These are phyloP conservation scores for Podaxis carcinomalis DNA, from an alignment of 768 basidiomycete genomes.

Conservation along the genomic window DNA sequence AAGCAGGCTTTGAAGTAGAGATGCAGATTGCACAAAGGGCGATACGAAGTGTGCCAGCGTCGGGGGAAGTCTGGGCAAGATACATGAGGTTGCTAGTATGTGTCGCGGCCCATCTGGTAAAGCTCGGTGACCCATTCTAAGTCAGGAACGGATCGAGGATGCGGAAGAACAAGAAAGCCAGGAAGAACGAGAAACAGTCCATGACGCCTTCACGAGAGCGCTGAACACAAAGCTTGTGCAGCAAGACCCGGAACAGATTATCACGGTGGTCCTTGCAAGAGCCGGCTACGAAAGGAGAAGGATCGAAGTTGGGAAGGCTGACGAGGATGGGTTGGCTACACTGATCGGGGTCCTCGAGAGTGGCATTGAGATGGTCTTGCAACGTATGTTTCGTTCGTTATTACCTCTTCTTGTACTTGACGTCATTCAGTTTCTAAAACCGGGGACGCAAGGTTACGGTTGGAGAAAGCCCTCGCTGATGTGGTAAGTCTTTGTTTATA, in stretches of 20 bases:
- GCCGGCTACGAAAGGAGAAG: conserved; percentile 60
- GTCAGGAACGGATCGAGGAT: conserved; percentile 4
- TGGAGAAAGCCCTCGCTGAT: conserved; percentile 80
- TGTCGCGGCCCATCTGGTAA: not conserved
- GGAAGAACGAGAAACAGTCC: conserved; percentile 25
- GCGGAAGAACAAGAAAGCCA: conserved; percentile 40
- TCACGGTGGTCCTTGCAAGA: conserved; percentile 60
- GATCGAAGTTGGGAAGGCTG: conserved; percentile 39
- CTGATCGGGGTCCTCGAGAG: conserved; percentile 58
- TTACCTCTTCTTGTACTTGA: not conserved
- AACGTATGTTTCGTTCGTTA: conserved; percentile 35
- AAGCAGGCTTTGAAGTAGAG: conserved; percentile 38
- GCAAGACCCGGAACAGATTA: conserved; percentile 58
- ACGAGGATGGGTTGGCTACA: conserved; percentile 45
- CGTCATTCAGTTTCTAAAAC: conserved; percentile 44
- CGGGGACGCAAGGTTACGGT: conserved; percentile 72
- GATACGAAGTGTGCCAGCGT: conserved; percentile 67
- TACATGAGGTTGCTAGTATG: conserved; percentile 71
- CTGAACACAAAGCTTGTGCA: conserved; percentile 51
- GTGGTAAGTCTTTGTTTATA: conserved; percentile 45
- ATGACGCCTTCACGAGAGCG: conserved; percentile 59
- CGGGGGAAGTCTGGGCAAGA: conserved; percentile 74
- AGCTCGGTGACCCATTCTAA: not conserved
- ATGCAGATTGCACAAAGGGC: conserved; percentile 49
- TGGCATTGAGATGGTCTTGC: conserved; percentile 57